These are phyloP conservation scores for Mortierella sp. DNA, from an alignment of 371 early-diverging fungal species.

Conservation along the genomic window DNA sequence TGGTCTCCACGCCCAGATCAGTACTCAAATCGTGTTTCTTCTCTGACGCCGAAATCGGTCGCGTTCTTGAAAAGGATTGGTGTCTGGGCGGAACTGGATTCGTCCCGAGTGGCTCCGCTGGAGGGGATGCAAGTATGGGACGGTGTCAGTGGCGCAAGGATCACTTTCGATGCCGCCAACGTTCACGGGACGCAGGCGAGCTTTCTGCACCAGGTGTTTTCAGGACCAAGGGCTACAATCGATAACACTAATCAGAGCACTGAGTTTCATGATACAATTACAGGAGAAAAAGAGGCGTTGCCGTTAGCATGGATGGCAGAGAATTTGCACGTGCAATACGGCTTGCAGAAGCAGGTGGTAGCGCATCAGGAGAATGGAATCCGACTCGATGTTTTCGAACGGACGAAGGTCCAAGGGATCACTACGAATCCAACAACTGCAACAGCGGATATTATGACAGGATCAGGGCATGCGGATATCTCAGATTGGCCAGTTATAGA, in stretches of 20 bases:
- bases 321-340: slow-evolving; percentile 65
- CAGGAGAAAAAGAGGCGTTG: slow-evolving; percentile 46
- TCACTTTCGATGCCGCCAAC: slow-evolving; percentile 68
- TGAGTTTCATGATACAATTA: slow-evolving; percentile 60
- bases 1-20: slow-evolving; percentile 60
- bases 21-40: slow-evolving; percentile 83
- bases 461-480: slow-evolving; percentile 41
- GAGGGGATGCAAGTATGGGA: slow-evolving; percentile 82
- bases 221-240: slow-evolving; percentile 47
- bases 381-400: slow-evolving; percentile 63
- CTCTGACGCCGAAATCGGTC: slow-evolving; percentile 69
- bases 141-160: slow-evolving; percentile 71
- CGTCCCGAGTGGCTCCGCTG: slow-evolving; percentile 65
- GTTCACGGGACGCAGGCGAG: slow-evolving; percentile 29
- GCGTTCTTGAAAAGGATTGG: slow-evolving; percentile 71
- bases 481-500: slow-evolving; percentile 73
- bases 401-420: slow-evolving; percentile 66
- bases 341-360: slow-evolving; percentile 61
- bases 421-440: slow-evolving; percentile 14
- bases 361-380: slow-evolving; percentile 59
- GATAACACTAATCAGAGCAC: slow-evolving; percentile 67
- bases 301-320: slow-evolving; percentile 60
- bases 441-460: background rate
- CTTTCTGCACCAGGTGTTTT: slow-evolving; percentile 43
- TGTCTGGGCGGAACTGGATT: slow-evolving; percentile 67